Base-by-base conservation (phyloP, 2,329 filamentous ascomycete species). In the Geosmithia morbida region DNA sequence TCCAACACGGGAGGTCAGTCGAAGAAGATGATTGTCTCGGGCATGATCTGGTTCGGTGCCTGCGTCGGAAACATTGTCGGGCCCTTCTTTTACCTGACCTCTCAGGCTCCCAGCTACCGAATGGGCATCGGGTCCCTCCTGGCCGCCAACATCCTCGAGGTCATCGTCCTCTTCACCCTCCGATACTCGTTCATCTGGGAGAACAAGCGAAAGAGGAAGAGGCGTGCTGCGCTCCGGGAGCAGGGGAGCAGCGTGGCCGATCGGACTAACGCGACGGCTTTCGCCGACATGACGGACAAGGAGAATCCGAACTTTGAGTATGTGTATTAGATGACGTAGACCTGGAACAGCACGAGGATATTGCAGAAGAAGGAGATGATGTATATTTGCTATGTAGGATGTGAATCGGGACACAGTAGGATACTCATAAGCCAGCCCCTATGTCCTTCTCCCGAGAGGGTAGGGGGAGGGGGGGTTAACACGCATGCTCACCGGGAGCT, bases 11-110 rank as follows among this genome's bases (percentile, higher is more conserved):
- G 65, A 1, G 76, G 76, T 0, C 74, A 79, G 51, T 78, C 75
- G 1, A 81, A 81, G 56, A 79, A 82, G 56, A 75, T 81, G 43
- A 72, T 80, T 22, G 77, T 76, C n/a, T 79, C 77, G 19, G 76
- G 73, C 1, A 70, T 77, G 48, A 65, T 79, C 2, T 80, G 77
- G 61, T 64, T 81, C 10, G 75, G 74, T 0, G 75, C 75, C 48
- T 79, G 75, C 53, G 67, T 72, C 1, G 77, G 77, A 5, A 81
- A 81, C 54, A 77, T 81, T 41, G 70, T 68, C 3, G 73, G 77
- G 0, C 79, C 79, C 0, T 80, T 81, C 59, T 81, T 81, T 61
- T 82, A 79, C 59, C 71, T 71, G 46, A 60, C 68, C 0, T 55
- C 66, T n/a, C 74, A 82, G 51, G 64, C 67, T 2, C 66, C 65